Conservation (phyloP, 208 protist species). For the Acanthamoeba lenticulata region DNA sequence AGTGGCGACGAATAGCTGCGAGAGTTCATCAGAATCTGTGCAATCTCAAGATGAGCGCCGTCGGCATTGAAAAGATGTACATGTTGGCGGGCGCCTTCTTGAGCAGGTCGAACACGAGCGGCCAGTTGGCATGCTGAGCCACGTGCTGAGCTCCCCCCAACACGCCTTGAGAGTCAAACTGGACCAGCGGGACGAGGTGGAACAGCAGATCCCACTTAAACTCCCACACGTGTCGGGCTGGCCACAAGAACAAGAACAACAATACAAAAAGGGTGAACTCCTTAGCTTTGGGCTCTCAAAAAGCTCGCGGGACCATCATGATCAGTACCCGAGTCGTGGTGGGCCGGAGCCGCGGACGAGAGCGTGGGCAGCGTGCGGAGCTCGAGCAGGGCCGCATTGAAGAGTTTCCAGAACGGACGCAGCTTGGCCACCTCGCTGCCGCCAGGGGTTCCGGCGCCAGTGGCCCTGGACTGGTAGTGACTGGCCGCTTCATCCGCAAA, state of each 20-base stretch:
- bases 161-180: neutral
- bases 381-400: neutral
- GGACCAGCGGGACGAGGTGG: neutral
- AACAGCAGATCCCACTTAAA: constrained; percentile 20
- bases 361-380: neutral
- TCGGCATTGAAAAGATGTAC: neutral
- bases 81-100: neutral
- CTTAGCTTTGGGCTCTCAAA: neutral
- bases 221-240: neutral
- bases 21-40: too few relatives aligned
- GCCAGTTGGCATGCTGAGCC: neutral
- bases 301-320: neutral
- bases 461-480: too few relatives aligned
- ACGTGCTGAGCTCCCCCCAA: neutral
- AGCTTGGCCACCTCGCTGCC: neutral
- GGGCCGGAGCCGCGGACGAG: neutral
- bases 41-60: neutral
- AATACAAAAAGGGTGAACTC: neutral
- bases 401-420: neutral
- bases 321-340: neutral
- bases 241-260: neutral
- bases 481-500: neutral
- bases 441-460: too few relatives aligned
- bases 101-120: neutral
- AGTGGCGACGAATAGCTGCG: neutral